Evolutionary conservation across 129 eudicot species (phyloP), one percentile per base, ranked within the genome.

Genomic region (Saposhnikovia divaricata): DNA sequence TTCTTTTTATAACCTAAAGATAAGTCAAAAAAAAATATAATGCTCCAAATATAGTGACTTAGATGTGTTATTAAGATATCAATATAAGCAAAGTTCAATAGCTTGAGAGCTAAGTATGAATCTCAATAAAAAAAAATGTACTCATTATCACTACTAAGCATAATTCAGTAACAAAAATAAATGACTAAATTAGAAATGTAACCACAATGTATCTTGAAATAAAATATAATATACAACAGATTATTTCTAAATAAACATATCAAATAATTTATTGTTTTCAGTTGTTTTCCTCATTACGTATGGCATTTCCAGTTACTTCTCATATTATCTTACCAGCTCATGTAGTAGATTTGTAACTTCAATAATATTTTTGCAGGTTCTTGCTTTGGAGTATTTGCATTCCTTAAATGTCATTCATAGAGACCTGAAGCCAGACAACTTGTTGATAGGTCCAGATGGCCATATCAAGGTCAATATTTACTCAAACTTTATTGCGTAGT

Each of bases 351-450:
- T 43, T 42, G 23, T 13, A 59, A 72, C 43, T 80, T 77, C 7
- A 66, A 75, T 70, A 73, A 81, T 82, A 44, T 10, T 23, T 13
- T 82, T 81, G 75, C 90, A 96, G 99, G 99, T 92, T 68, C 99
- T 96, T 88, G 99, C 97, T 72, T 86, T 96, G 88, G 99, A 96
- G 80, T 96, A 96, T 81, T 83, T 96, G 85, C 99, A 92, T 87
- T 87, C 97, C 50, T 83, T 92, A 80, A 90, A 92, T 85, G 92
- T 96, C 82, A 89, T 96, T 85, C 99, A 96, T 72, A 89, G 99
- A 90, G 99, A 95, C 82, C 80, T 95, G 87, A 95, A 96, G 89
- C 99, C 99, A 74, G 97, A 92, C 84, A 96, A 96, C 81, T 86
- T 96, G 85, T 76, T 96, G 84, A 90, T 96, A 40, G 95, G 97